These are phyloP conservation scores for Talaromyces ruber DNA, from an alignment of 495 filamentous ascomycete genomes.

Conservation along the genomic window DNA sequence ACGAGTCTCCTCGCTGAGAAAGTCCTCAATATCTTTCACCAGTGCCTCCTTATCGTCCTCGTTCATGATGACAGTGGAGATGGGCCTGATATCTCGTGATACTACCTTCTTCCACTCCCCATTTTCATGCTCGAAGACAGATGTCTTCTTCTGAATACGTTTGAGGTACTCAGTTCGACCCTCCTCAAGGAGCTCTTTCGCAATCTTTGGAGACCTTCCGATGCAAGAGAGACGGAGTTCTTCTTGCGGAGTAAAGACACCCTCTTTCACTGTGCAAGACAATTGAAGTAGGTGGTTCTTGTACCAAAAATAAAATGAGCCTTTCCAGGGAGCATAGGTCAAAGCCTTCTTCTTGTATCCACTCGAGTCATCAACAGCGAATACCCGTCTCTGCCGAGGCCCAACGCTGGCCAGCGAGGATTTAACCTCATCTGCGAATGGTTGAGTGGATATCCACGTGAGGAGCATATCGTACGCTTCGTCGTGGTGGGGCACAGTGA, in stretches of 20 bases:
- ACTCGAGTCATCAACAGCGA: neutral
- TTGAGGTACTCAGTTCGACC: slow-evolving; percentile 50
- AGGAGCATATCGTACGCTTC: slow-evolving; percentile 20
- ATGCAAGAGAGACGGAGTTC: slow-evolving; percentile 56
- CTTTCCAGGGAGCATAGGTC: slow-evolving; percentile 55
- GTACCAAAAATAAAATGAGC: slow-evolving; percentile 60
- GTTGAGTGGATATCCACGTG: neutral
- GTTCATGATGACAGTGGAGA: slow-evolving; percentile 6
- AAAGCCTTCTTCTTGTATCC: slow-evolving; percentile 46
- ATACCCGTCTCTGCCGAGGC: neutral
- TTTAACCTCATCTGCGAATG: neutral
- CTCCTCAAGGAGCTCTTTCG: slow-evolving; percentile 59
- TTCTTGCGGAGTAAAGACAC: slow-evolving; percentile 38
- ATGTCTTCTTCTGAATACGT: slow-evolving; percentile 50
- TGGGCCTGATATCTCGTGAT: neutral
- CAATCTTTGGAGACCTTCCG: slow-evolving; percentile 32
- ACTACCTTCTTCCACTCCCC: slow-evolving; percentile 4
- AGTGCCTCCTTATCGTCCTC: slow-evolving; percentile 7
- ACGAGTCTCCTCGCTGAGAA: neutral
- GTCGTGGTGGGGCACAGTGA: slow-evolving; percentile 17
- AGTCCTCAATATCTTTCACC: slow-evolving; percentile 5
- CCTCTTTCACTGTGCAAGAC: slow-evolving; percentile 29
- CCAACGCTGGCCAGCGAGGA: neutral
- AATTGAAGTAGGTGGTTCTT: slow-evolving; percentile 47
- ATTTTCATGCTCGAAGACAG: slow-evolving; percentile 3